Evolutionary conservation across 805 yeast genomes (phyloP).

Genomic region (Starmera dryadoides): DNA sequence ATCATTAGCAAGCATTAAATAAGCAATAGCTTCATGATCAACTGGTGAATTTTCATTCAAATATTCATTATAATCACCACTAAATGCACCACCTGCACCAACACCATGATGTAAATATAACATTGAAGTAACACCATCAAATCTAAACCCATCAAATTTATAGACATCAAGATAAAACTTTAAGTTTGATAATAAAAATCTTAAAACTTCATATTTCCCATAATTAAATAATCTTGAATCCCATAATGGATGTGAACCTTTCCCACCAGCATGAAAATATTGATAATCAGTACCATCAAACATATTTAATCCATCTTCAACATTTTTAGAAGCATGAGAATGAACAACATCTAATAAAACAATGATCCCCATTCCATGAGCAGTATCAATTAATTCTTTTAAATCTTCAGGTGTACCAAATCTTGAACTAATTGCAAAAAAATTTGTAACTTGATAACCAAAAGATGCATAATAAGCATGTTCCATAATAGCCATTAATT

Average conservation of each 20-base stretch:
- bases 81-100: conserved; percentile 73
- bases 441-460: conserved; percentile 94
- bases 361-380: conserved; percentile 80
- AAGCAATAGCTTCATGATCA: conserved; percentile 81
- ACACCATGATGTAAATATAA: conserved; percentile 88
- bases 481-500: conserved; percentile 97
- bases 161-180: conserved; percentile 78
- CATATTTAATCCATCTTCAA: conserved; percentile 84
- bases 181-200: conserved; percentile 79
- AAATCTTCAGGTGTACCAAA: conserved; percentile 94
- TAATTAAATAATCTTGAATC: conserved; percentile 93
- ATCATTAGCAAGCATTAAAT: conserved; percentile 86
- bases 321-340: conserved; percentile 93
- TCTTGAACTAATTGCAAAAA: conserved; percentile 84
- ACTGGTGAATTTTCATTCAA: conserved; percentile 67
- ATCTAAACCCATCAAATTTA: conserved; percentile 90
- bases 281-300: conserved; percentile 96
- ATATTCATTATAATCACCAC: conserved; percentile 91
- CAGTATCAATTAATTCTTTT: conserved; percentile 84
- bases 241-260: conserved; percentile 90
- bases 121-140: conserved; percentile 96
- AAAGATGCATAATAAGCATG: conserved; percentile 97
- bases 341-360: conserved; percentile 91
- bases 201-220: conserved; percentile 82
- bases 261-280: conserved; percentile 86